Evolutionary conservation across 495 filamentous ascomycete species (phyloP), one percentile per base, ranked within the genome.

Genomic region (Eremomyces bilateralis): DNA sequence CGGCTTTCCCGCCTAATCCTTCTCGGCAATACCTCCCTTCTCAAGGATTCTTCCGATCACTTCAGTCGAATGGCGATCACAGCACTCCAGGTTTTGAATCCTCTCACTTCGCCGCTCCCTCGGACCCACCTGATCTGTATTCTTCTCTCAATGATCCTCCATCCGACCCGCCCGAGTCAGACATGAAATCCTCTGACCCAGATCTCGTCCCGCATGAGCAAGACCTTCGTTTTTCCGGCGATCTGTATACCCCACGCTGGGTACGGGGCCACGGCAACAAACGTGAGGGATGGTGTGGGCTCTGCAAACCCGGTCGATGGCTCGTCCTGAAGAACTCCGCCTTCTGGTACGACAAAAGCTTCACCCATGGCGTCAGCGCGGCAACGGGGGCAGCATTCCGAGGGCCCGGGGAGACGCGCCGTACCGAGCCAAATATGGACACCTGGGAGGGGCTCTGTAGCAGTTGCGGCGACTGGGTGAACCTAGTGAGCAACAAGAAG

Each of bases 271-370:
- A 77, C 42, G 77, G 78, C 11, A 79, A 80, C 54, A 80, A 79
- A 56, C 69, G 77, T 21, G 78, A 83, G 52, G 77, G 78, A 4
- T 83, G 78, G 78, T 83, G 77, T 40, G 78, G 76, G 10, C 75
- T 81, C 44, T 83, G 77, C 56, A 79, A 78, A 46, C 77, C 76
- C 3, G 77, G 77, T 4, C 63, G 77, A 28, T 83, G 77, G 77
- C 61, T 82, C 10, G 77, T 80, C 13, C 53, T 83, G 35, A 83
- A 83, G 58, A 83, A 82, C 51, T 77, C 71, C 38, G 77, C 76
- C 8, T 83, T 77, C 53, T 83, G 77, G 77, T 83, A 83, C 49
- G 77, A 83, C 56, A 83, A 81, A 52, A 73, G 65, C 37, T 83
- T 82, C 49, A 76, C 72, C 2, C 78, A 82, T 37, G 77, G 77